These are phyloP conservation scores for Albifimbria verrucaria DNA, from an alignment of 2,329 filamentous ascomycete species.

Conservation along the genomic window DNA sequence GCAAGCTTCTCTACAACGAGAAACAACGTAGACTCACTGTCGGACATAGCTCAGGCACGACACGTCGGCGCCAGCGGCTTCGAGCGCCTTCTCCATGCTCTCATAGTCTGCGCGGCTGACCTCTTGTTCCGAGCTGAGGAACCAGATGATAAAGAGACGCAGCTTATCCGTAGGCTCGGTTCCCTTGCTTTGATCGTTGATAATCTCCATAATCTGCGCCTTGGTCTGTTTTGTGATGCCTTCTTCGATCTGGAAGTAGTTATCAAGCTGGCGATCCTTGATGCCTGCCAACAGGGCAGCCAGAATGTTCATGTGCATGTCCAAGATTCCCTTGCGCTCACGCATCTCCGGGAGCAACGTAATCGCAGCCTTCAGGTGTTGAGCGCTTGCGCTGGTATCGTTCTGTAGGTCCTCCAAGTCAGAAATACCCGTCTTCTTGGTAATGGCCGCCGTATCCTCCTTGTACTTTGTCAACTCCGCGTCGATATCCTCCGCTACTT, in stretches of 20 bases:
- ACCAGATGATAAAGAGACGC: conserved; percentile 95
- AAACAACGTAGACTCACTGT: conserved; percentile 57
- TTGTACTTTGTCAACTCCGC: conserved; percentile 91
- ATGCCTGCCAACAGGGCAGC: conserved; percentile 75
- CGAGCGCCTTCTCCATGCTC: conserved; percentile 80
- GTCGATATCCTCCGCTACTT: conserved; percentile 95
- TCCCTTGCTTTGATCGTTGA: conserved; percentile 79
- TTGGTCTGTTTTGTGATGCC: conserved; percentile 89
- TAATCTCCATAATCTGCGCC: conserved; percentile 79
- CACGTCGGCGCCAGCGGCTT: conserved; percentile 70
- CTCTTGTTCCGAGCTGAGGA: conserved; percentile 88
- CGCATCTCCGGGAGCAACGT: conserved; percentile 86
- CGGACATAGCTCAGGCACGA: conserved; percentile 81
- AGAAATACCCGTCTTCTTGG: conserved; percentile 88
- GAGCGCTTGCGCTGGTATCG: conserved; percentile 82
- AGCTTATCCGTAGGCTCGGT: conserved; percentile 85
- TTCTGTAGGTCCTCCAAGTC: conserved; percentile 91
- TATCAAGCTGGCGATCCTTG: conserved; percentile 91
- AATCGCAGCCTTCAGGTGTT: conserved; percentile 94
- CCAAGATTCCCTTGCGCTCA: conserved; percentile 86
- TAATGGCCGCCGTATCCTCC: conserved; percentile 90
- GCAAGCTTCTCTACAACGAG: conserved; percentile 7
- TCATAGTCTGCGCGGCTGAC: conserved; percentile 78
- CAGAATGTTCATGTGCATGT: conserved; percentile 99
- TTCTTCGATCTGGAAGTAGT: conserved; percentile 94